Percentiles rank a stretch among this genome's conserved stretches.
phyloP scores from a whole-genome alignment of 2,329 filamentous ascomycete species.

The Calonectria pteridis region DNA sequence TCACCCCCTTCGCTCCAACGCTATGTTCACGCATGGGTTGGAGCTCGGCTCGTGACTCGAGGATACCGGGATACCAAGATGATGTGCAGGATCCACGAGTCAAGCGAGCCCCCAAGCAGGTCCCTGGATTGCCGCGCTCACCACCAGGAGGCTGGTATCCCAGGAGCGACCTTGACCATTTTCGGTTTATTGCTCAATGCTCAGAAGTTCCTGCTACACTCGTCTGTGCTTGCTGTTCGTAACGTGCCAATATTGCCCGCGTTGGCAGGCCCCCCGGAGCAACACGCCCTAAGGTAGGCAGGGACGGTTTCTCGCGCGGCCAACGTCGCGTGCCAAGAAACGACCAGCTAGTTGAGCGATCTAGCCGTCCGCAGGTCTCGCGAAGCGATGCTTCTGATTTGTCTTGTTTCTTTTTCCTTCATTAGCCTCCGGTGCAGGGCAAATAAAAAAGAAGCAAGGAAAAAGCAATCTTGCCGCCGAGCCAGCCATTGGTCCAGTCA shows the following conservation, averaged over 20 bases:
- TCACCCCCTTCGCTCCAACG: constrained; percentile 21
- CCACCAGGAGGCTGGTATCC: constrained; percentile 26
- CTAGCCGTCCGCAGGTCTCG: constrained; percentile 1
- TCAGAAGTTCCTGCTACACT: neutral
- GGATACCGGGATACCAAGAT: constrained; percentile 41
- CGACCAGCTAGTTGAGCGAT: neutral
- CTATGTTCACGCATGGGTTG: constrained; percentile 34
- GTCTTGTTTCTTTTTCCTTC: constrained; percentile 17
- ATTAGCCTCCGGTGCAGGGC: neutral
- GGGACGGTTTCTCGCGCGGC: neutral
- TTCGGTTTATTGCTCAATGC: constrained; percentile 8
- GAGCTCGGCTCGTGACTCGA: constrained; percentile 44
- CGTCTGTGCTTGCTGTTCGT: neutral
- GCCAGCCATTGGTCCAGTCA: constrained; percentile 6
- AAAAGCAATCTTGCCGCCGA: neutral
- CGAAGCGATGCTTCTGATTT: constrained; percentile 1
- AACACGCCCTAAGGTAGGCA: neutral
- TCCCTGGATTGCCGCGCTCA: constrained; percentile 30
- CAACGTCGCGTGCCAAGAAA: constrained; percentile 22
- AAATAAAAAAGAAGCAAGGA: neutral
- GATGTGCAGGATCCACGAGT: constrained; percentile 53
- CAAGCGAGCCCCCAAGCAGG: constrained; percentile 45
- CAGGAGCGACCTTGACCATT: constrained; percentile 1
- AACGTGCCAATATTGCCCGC: constrained; percentile 1
- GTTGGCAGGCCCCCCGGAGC: constrained; percentile 2